Conservation (phyloP, 2,329 filamentous ascomycete genomes). For the Colletotrichum falcatum region DNA sequence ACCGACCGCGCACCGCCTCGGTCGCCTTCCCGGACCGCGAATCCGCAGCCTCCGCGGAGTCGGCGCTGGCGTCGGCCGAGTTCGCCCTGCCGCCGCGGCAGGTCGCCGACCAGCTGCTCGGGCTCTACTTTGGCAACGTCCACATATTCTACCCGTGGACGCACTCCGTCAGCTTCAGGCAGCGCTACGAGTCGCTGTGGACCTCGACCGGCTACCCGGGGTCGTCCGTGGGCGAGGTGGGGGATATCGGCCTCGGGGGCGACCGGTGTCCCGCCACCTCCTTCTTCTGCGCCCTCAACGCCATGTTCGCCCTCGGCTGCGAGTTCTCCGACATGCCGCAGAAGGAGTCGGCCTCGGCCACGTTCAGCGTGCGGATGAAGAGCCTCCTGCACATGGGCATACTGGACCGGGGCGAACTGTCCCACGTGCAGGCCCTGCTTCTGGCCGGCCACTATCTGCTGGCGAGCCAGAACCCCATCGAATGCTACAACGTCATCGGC, state of each 20-base stretch:
- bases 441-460: neutral
- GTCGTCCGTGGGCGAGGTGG: neutral
- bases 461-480: neutral
- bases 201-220: neutral
- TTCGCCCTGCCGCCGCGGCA: neutral
- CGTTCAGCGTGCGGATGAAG: neutral
- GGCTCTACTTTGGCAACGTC: neutral
- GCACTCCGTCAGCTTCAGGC: neutral
- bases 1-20: neutral
- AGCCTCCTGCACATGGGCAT: neutral
- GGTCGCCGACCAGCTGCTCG: neutral
- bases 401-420: neutral
- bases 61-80: neutral
- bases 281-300: slow-evolving; percentile 19
- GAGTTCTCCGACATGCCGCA: slow-evolving; percentile 5
- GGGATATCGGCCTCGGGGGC: neutral
- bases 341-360: neutral
- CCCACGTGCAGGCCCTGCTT: neutral
- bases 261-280: neutral
- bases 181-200: neutral
- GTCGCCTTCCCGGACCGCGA: neutral
- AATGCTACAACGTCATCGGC: neutral
- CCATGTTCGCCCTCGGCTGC: slow-evolving; percentile 23
- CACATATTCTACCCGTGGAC: neutral
- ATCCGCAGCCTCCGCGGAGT: no score